Base-by-base conservation (phyloP, 306 rosid genomes). In the Astragalus glycyphyllos region DNA sequence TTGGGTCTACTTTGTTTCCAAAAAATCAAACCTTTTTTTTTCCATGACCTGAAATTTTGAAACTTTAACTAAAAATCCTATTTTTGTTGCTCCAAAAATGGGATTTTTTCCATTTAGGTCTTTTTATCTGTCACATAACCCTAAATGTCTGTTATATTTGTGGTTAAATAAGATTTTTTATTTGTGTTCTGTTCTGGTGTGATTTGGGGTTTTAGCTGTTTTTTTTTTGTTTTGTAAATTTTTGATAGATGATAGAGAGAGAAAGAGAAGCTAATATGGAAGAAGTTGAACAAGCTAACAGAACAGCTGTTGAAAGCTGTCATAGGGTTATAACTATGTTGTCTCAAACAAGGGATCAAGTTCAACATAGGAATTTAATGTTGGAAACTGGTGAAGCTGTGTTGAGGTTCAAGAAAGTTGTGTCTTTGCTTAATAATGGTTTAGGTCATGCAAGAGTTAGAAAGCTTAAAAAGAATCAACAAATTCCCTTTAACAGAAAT, bases 381-480 rank as follows among this genome's bases (percentile, higher is more conserved):
- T 77, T 81, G 63, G 96, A 95, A 79, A 89, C 96, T 69, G 93
- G 88, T 32, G 96, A 91, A 79, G 86, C 96, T 74, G 96, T 95
- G 65, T 77, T 58, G 35, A 86, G 84, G 86, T 91, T 95, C 85
- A 95, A 86, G 88, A 89, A 89, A 84, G 96, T 95, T 76, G 90
- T 86, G 58, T 85, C 97, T 76, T 78, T 95, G 84, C 90, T 95
- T 35, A 79, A 81, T 17, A 82, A 73, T 77, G 86, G 91, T 59
- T 50, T 86, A 72, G 96, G 93, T 77, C 97, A 88, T 88, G 96
- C 97, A 16, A 89, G 96, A 81, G 87, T 87, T 29, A 89, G 91
- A 78, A 91, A 85, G 81, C 76, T 62, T 15, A 85, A 84, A 54
- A 88, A 76, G 31, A 80, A 69, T 53, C 80, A 74, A 64, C 85